These are phyloP conservation scores for Gossypium thurberi DNA, from an alignment of 345 rosid species.

Conservation along the genomic window DNA sequence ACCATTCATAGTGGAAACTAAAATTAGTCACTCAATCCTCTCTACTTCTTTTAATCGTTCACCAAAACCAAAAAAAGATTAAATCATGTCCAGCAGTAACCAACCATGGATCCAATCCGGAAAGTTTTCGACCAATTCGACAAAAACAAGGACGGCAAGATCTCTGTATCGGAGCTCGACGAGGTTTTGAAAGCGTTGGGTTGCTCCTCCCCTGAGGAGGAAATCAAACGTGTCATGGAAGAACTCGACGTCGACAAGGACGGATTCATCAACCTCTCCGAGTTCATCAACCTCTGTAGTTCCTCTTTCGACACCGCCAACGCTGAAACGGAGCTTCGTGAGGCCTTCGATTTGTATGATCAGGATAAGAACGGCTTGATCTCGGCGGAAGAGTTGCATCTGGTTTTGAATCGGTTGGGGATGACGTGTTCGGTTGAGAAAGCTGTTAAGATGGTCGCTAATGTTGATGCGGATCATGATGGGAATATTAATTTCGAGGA, in stretches of 20 bases:
- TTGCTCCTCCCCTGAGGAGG: constrained; percentile 14
- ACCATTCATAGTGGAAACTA: background rate
- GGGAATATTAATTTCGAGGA: constrained; percentile 66
- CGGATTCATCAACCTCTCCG: constrained; percentile 57
- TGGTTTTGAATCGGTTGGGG: constrained; percentile 53
- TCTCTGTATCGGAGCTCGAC: constrained; percentile 36
- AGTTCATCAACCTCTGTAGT: constrained; percentile 56
- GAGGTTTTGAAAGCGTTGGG: background rate
- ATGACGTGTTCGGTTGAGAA: constrained; percentile 61
- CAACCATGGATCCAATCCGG: constrained; percentile 38
- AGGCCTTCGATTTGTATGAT: constrained; percentile 84
- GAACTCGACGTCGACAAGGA: constrained; percentile 75
- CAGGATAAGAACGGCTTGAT: constrained; percentile 70
- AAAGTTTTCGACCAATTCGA: constrained; percentile 48
- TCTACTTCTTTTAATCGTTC: background rate
- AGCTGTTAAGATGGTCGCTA: constrained; percentile 53
- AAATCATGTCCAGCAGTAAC: background rate
- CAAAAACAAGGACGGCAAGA: constrained; percentile 40
- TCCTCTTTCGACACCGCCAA: constrained; percentile 29
- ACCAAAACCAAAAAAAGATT: background rate
- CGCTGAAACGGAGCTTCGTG: constrained; percentile 46
- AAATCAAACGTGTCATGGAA: constrained; percentile 51
- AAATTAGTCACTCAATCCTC: background rate
- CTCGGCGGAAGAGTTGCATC: constrained; percentile 62
- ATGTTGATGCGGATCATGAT: constrained; percentile 74